Percentiles rank a stretch among this genome's conserved stretches.
Conservation (phyloP, 371 early-diverging fungal species). For the Mucor indicus region DNA sequence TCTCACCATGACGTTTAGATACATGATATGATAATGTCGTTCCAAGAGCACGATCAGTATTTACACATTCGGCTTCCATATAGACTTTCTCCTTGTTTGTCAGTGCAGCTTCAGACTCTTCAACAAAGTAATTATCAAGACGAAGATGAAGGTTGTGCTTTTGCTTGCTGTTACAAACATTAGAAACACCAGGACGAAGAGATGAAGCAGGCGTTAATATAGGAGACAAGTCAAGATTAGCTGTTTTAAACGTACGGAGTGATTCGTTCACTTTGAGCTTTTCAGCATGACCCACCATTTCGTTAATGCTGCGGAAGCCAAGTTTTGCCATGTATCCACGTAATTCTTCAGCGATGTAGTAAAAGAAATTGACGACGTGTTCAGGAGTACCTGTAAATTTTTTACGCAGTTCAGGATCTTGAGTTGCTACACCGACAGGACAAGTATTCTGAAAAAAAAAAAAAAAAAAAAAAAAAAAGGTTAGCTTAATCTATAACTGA, state of each 20-base stretch:
- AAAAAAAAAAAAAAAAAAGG: neutral
- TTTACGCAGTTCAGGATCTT: constrained; percentile 88
- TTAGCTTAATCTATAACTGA: no score
- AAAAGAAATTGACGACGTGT: constrained; percentile 96
- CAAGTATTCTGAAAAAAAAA: constrained; percentile 89
- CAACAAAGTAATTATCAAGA: constrained; percentile 80
- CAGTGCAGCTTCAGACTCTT: constrained; percentile 73
- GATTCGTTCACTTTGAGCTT: constrained; percentile 70
- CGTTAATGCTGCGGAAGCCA: constrained; percentile 87
- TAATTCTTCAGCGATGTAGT: constrained; percentile 92
- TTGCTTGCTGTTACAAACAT: constrained; percentile 75
- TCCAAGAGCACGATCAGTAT: constrained; percentile 95
- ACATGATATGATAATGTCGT: constrained; percentile 88
- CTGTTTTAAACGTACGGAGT: constrained; percentile 79
- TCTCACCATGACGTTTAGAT: constrained; percentile 75
- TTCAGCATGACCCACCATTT: constrained; percentile 94
- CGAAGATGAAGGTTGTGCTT: constrained; percentile 83
- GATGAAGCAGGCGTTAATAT: constrained; percentile 85
- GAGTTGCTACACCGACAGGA: constrained; percentile 96
- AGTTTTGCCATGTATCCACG: constrained; percentile 90
- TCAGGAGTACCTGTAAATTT: constrained; percentile 94
- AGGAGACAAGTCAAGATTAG: constrained; percentile 78
- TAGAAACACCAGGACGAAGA: constrained; percentile 85
- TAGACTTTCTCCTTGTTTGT: constrained; percentile 52
- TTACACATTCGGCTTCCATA: constrained; percentile 65